phyloP scores from a whole-genome alignment of 345 rosid genomes.

The Carallia pectinifolia region DNA sequence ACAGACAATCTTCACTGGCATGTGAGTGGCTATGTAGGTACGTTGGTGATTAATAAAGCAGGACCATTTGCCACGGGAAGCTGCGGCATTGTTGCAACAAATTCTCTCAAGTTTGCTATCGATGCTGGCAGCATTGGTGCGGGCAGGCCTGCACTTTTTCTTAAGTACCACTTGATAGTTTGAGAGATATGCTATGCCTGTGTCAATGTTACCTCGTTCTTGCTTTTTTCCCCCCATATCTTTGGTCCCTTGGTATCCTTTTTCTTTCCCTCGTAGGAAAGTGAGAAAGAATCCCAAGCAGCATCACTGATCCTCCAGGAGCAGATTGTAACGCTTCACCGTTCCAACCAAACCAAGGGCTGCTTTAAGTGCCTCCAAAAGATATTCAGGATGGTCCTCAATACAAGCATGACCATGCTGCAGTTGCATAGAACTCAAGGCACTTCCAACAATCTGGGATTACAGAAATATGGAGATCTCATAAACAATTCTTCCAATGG shows the following conservation, averaged over 20 bases:
- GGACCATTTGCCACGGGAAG: too few relatives aligned
- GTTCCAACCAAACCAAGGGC: conserved; percentile 53
- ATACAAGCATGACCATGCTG: conserved; percentile 30
- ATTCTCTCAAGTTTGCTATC: too few relatives aligned
- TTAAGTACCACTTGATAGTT: background rate
- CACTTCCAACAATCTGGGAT: conserved; percentile 56
- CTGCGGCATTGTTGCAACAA: too few relatives aligned
- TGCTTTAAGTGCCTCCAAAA: conserved; percentile 39
- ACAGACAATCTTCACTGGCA: too few relatives aligned
- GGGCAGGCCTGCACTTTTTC: background rate
- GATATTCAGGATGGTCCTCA: conserved; percentile 51
- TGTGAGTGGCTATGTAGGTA: too few relatives aligned
- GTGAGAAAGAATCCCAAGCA: background rate
- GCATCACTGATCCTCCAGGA: background rate
- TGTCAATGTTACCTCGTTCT: background rate
- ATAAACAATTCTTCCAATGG: background rate
- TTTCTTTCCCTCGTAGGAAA: background rate
- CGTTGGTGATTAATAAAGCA: too few relatives aligned
- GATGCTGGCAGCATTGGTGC: too few relatives aligned
- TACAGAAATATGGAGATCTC: background rate
- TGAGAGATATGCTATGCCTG: background rate
- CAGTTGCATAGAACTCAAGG: conserved; percentile 42
- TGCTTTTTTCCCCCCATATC: background rate
- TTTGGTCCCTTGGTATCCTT: background rate
- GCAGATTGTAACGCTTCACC: conserved; percentile 39